Evolutionary conservation across 2,329 filamentous ascomycete species (phyloP).

Genomic region (Dactylella cylindrospora): DNA sequence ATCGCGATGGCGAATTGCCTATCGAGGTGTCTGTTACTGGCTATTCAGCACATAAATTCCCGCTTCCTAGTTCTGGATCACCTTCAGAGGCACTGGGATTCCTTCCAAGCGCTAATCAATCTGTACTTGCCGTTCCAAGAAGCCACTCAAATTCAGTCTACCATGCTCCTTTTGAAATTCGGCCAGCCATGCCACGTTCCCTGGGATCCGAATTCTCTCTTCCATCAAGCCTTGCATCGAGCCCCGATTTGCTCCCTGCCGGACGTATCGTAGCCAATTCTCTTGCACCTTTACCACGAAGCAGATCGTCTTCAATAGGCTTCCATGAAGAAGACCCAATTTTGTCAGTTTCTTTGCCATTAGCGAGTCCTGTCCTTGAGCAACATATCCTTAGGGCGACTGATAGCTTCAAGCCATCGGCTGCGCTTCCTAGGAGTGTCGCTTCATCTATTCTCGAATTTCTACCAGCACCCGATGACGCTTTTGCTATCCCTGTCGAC

Average conservation of each 20-base stretch:
- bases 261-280: no score
- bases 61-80: no score
- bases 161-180: conserved; percentile 1
- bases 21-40: no score
- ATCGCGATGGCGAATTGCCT: not conserved
- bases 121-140: conserved; percentile 10
- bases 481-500: not conserved
- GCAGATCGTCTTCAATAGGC: conserved; percentile 10
- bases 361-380: not conserved
- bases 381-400: no score
- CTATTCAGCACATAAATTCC: no score
- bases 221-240: conserved; percentile 23
- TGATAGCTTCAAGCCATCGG: not conserved
- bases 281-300: conserved; percentile 20
- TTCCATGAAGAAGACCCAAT: conserved; percentile 4
- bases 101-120: no score
- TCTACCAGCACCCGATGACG: no score
- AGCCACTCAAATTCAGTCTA: conserved; percentile 21
- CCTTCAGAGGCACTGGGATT: no score
- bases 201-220: conserved; percentile 13
- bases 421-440: not conserved
- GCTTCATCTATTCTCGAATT: no score
- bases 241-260: conserved; percentile 14
- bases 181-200: not conserved
- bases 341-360: conserved; percentile 5